A percentile compares a stretch with the other conserved stretches of the same genome.
Conservation (phyloP, 2,329 filamentous ascomycete genomes). For the Calonectria montana region DNA sequence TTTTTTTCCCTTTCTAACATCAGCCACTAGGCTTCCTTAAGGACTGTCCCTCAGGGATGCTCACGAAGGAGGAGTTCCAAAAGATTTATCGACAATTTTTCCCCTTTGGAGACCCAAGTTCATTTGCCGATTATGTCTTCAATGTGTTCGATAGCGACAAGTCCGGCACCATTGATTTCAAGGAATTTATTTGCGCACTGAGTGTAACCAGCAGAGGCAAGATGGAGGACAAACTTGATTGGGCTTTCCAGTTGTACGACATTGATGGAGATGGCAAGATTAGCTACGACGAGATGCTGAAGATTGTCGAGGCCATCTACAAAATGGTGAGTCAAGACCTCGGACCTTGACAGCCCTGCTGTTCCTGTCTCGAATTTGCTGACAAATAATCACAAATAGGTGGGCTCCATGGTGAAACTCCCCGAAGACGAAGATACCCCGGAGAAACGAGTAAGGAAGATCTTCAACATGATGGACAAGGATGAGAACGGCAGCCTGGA, state of each 20-base stretch:
- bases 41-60: slow-evolving; percentile 95
- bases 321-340: slow-evolving; percentile 80
- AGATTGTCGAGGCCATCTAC: slow-evolving; percentile 99
- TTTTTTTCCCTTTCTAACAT: slow-evolving; percentile 32
- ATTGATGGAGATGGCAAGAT: slow-evolving; percentile 99
- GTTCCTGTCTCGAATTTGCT: slow-evolving; percentile 3
- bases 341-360: background rate
- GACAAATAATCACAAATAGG: slow-evolving; percentile 61
- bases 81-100: slow-evolving; percentile 99
- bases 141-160: slow-evolving; percentile 99
- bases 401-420: slow-evolving; percentile 98
- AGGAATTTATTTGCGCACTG: slow-evolving; percentile 98
- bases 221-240: slow-evolving; percentile 99
- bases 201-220: slow-evolving; percentile 97
- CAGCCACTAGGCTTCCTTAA: slow-evolving; percentile 84
- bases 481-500: slow-evolving; percentile 98
- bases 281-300: slow-evolving; percentile 98
- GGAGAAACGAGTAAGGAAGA: slow-evolving; percentile 97
- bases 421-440: slow-evolving; percentile 99
- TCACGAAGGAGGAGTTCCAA: slow-evolving; percentile 98
- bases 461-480: slow-evolving; percentile 99
- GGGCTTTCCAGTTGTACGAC: slow-evolving; percentile 99
- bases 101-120: slow-evolving; percentile 96
- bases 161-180: slow-evolving; percentile 98
- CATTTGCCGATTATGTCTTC: slow-evolving; percentile 99